A percentile compares a stretch with the other conserved stretches of the same genome.
These are phyloP conservation scores for Globisporangium viniferum DNA, from an alignment of 352 stramenopile species.

Conservation along the genomic window DNA sequence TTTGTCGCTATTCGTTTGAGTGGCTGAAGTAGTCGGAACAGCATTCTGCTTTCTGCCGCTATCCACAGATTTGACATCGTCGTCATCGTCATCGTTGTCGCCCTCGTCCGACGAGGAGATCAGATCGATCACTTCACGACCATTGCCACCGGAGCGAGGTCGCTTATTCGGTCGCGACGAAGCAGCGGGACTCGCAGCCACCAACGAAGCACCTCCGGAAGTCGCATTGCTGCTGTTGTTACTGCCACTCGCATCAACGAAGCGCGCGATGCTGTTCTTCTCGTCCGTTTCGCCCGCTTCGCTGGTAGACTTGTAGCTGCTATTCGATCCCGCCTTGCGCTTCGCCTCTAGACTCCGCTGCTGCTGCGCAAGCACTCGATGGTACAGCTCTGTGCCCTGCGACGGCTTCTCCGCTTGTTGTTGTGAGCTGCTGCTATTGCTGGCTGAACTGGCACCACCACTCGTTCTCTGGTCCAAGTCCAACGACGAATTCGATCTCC, in stretches of 20 bases:
- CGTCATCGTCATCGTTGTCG: background rate
- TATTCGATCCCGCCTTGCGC: background rate
- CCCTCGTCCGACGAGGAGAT: slow-evolving; percentile 36
- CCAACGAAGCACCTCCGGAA: background rate
- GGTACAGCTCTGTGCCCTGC: background rate
- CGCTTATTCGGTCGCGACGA: slow-evolving; percentile 3
- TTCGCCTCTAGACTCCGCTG: background rate
- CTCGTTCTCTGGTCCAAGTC: background rate
- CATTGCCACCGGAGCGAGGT: background rate
- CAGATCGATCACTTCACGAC: slow-evolving; percentile 28
- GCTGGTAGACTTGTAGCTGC: background rate
- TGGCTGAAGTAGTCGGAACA: background rate
- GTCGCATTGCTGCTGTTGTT: background rate
- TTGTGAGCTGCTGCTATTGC: background rate
- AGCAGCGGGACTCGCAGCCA: background rate
- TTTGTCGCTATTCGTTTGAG: background rate
- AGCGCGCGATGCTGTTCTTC: background rate
- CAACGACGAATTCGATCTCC: background rate
- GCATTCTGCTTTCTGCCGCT: background rate
- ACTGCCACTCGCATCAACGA: background rate
- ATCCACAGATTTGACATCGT: background rate
- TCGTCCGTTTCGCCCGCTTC: background rate
- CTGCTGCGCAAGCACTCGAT: background rate
- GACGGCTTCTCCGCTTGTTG: background rate
- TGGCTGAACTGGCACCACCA: background rate